A percentile compares a stretch with the other conserved stretches of the same genome.
Conservation (phyloP, 345 rosid genomes). For the Pistacia atlantica region DNA sequence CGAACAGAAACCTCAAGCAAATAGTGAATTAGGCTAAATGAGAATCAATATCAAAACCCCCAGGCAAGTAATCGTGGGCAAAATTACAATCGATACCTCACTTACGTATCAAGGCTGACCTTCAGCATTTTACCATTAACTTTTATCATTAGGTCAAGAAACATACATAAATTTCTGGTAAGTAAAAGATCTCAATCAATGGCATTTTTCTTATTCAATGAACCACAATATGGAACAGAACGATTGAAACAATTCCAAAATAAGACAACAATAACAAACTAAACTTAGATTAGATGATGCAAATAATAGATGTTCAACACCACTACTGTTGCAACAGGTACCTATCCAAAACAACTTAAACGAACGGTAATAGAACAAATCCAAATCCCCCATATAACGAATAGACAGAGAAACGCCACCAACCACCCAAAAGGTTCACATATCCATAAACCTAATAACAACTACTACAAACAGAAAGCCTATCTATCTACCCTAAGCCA, state of each 20-base stretch:
- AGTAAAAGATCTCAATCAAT: no score
- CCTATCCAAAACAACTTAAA: background rate
- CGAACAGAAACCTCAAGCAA: no score
- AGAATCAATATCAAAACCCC: no score
- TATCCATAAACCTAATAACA: conserved; percentile 4
- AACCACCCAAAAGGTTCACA: background rate
- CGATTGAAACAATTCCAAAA: background rate
- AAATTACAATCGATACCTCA: no score
- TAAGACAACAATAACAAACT: conserved; percentile 1
- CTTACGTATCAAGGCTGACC: no score
- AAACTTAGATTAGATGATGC: conserved; percentile 5
- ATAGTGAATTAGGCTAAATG: no score
- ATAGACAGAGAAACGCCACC: conserved; percentile 10
- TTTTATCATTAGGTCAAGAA: no score
- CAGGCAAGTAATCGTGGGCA: no score
- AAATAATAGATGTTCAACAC: conserved; percentile 14
- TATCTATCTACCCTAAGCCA: conserved; percentile 7
- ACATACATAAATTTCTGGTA: no score
- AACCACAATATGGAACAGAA: background rate
- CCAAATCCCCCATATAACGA: conserved; percentile 8
- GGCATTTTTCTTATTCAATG: no score
- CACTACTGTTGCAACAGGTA: background rate
- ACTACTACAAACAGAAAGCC: background rate
- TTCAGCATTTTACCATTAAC: no score
- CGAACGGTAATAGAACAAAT: background rate